A percentile compares a stretch with the other conserved stretches of the same genome.
These are phyloP conservation scores for Clavispora phyllophila DNA, from an alignment of 805 yeast species.

Conservation along the genomic window DNA sequence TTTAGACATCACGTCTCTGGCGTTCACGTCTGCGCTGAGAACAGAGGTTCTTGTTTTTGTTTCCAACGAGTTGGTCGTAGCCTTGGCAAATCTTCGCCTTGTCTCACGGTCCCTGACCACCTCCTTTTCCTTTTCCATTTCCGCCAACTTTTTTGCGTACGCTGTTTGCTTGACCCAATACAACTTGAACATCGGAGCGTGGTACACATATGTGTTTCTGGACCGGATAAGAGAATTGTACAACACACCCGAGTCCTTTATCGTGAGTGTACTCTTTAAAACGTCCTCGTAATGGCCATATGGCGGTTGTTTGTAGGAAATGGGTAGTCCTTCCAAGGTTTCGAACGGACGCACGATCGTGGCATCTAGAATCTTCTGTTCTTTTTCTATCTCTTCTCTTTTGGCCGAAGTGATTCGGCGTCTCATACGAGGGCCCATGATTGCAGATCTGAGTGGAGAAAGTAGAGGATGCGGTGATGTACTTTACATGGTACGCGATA, in stretches of 20 bases:
- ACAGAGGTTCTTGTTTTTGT: slow-evolving; percentile 27
- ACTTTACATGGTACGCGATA: neutral
- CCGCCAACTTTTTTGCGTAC: slow-evolving; percentile 42
- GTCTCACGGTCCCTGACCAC: slow-evolving; percentile 11
- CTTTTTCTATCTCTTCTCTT: slow-evolving; percentile 38
- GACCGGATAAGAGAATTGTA: slow-evolving; percentile 72
- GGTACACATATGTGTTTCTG: slow-evolving; percentile 51
- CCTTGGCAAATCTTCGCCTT: slow-evolving; percentile 15
- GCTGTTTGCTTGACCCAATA: slow-evolving; percentile 75
- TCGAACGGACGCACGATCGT: slow-evolving; percentile 57
- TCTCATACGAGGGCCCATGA: slow-evolving; percentile 40
- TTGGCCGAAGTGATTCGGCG: slow-evolving; percentile 39
- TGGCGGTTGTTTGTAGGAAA: slow-evolving; percentile 61
- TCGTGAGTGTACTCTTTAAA: slow-evolving; percentile 60
- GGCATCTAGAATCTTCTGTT: slow-evolving; percentile 31
- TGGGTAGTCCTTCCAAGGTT: slow-evolving; percentile 60
- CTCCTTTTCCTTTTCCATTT: slow-evolving; percentile 26
- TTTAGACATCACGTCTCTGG: slow-evolving; percentile 85
- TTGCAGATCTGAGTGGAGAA: neutral
- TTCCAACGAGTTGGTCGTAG: slow-evolving; percentile 15
- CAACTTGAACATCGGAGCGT: slow-evolving; percentile 66
- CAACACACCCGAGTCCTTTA: slow-evolving; percentile 68
- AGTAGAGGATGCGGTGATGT: neutral
- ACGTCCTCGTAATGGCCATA: slow-evolving; percentile 44
- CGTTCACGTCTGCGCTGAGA: slow-evolving; percentile 41